phyloP scores from a whole-genome alignment of 2,329 filamentous ascomycete species.

The Cercospora nicotianae region DNA sequence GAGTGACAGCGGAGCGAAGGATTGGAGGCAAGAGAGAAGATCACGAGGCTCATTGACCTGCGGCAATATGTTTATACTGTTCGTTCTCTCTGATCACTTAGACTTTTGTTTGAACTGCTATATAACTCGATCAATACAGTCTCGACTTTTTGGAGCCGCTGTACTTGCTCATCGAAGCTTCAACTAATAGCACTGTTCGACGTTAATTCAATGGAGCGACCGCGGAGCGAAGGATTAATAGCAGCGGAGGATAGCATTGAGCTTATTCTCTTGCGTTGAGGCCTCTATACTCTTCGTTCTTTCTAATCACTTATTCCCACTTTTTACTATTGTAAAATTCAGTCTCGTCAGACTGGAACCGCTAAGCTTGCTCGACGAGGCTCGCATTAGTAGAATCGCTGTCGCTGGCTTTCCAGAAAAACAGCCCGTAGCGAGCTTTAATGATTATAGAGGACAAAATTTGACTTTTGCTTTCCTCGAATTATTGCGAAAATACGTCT shows the following conservation, averaged over 20 bases:
- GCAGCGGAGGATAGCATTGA: background rate
- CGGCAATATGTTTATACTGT: no score
- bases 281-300: no score
- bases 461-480: background rate
- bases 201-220: background rate
- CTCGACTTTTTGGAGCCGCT: background rate
- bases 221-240: background rate
- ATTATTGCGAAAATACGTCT: background rate
- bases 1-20: background rate
- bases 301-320: no score
- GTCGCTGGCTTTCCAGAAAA: background rate
- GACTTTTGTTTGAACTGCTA: no score
- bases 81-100: no score
- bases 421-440: background rate
- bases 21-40: background rate
- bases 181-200: background rate
- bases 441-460: background rate
- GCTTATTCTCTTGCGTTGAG: background rate
- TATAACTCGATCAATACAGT: background rate
- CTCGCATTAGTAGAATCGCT: background rate
- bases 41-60: no score
- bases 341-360: background rate
- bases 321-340: background rate
- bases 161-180: background rate
- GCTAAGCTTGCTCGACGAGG: background rate